phyloP scores from a whole-genome alignment of 2,329 filamentous ascomycete species.

The Didymellaceae sp. region DNA sequence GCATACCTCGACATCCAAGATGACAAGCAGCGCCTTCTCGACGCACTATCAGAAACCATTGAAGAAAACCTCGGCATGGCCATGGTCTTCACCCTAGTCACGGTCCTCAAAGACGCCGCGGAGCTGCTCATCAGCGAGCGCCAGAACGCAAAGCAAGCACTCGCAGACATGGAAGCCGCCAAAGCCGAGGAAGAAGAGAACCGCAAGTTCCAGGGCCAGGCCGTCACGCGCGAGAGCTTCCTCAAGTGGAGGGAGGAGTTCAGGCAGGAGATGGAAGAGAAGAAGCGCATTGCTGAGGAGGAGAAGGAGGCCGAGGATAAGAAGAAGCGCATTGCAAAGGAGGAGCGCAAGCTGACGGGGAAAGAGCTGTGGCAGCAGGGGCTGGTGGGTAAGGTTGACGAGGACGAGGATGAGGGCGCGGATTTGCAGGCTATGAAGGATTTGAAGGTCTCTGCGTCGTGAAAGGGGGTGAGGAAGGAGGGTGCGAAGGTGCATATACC shows the following conservation, averaged over 20 bases:
- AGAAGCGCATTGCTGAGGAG: constrained; percentile 62
- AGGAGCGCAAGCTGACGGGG: constrained; percentile 80
- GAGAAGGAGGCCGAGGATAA: constrained; percentile 75
- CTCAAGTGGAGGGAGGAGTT: constrained; percentile 82
- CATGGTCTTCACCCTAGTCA: constrained; percentile 93
- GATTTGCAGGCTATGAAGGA: constrained; percentile 54
- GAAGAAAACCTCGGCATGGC: constrained; percentile 96
- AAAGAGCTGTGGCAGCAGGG: constrained; percentile 59
- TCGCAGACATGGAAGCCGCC: constrained; percentile 60
- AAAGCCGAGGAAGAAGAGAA: constrained; percentile 90
- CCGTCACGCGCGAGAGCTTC: constrained; percentile 87
- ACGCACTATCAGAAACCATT: constrained; percentile 74
- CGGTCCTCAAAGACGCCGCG: constrained; percentile 86
- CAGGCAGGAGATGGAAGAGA: constrained; percentile 78
- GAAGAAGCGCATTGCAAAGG: constrained; percentile 60
- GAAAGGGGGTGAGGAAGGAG: constrained; percentile 9
- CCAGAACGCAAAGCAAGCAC: constrained; percentile 65
- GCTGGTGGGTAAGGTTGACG: constrained; percentile 65
- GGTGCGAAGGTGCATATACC: constrained; percentile 33
- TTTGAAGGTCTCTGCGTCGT: constrained; percentile 55
- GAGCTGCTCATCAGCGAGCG: constrained; percentile 82
- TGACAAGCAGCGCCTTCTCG: constrained; percentile 78
- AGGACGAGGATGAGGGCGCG: constrained; percentile 68
- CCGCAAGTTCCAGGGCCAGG: constrained; percentile 90
- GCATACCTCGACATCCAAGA: constrained; percentile 78